Evolutionary conservation across 73 alveolate genomes (phyloP), one percentile per base, ranked within the genome.

Genomic region (Paramecium sonneborni): DNA sequence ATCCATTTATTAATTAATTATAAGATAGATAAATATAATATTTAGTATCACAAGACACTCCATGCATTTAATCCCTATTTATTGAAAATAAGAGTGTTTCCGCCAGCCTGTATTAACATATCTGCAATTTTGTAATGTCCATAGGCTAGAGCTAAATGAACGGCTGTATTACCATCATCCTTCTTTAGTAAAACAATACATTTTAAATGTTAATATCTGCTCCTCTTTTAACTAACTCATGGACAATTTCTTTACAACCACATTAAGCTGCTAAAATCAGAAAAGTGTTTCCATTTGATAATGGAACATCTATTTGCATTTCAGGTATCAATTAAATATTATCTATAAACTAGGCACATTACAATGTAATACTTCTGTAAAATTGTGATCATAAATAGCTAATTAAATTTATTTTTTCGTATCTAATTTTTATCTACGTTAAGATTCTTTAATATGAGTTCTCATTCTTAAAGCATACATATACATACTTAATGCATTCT

Each of bases 161-260:
- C 74, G 24, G 94, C 94, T 41, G 94, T 88, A 70, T 88, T 70
- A 8, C 94, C 94, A 43, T 62, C 86, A 88, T 88, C 82, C 93
- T 86, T 57, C 15, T 37, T 86, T 15, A 34, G 70, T 32, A 21
- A 56, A 23, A 62, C 44, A 37, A 28, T 86, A 86, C 93, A 70
- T 88, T 88, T 44, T 88, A 69, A 43, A 30, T 43, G 21, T 88
- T 88, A 10, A 88, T 70, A 23, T 88, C 76, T 34, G 87, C 87
- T 1, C 90, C 90, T 88, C 87, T 88, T 26, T 6, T 57, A 3
- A 88, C 26, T 88, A 88, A 88, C 20, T 88, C 91, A 39, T 26
- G 76, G 20, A 88, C 94, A 11, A 88, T 88, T 8, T 88, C 94
- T 39, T 30, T 38, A 72, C 58, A 39, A 20, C 94, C 94, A 12